Evolutionary conservation across 441 rosid species (phyloP).

Genomic region (Jatropha podagrica): DNA sequence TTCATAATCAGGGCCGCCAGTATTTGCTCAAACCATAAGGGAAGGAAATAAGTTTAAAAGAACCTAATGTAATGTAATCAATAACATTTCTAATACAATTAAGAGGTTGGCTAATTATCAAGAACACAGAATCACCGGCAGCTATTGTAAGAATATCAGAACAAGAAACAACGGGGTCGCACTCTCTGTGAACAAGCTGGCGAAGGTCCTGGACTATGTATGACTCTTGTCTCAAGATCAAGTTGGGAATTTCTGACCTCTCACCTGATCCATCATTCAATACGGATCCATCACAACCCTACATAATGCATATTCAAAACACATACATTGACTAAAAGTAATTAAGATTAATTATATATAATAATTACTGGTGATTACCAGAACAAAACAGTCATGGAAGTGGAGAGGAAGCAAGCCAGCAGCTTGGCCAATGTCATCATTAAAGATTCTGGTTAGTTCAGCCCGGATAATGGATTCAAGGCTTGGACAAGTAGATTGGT

Average conservation of each 20-base stretch:
- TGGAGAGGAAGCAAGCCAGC: conserved; percentile 68
- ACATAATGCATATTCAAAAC: neutral
- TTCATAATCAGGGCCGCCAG: conserved; percentile 77
- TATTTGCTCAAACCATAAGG: conserved; percentile 25
- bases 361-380: conserved; percentile 31
- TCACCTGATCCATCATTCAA: conserved; percentile 71
- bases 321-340: too few relatives aligned
- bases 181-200: conserved; percentile 36
- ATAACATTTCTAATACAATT: too few relatives aligned
- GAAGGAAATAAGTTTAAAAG: neutral
- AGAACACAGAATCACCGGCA: conserved; percentile 74
- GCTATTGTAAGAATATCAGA: conserved; percentile 72
- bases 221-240: conserved; percentile 37
- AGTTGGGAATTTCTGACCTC: conserved; percentile 55
- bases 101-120: conserved; percentile 32
- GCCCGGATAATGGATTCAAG: conserved; percentile 54
- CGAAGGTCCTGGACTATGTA: too few relatives aligned
- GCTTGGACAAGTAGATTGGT: conserved; percentile 55
- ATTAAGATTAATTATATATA: too few relatives aligned
- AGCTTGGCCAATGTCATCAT: conserved; percentile 66
- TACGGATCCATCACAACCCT: conserved; percentile 86
- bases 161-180: conserved; percentile 82
- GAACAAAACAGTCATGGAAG: conserved; percentile 45
- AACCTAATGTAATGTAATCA: too few relatives aligned
- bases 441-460: conserved; percentile 59